Conservation (phyloP, 305 asterid species). For the Solanum chacoense region DNA sequence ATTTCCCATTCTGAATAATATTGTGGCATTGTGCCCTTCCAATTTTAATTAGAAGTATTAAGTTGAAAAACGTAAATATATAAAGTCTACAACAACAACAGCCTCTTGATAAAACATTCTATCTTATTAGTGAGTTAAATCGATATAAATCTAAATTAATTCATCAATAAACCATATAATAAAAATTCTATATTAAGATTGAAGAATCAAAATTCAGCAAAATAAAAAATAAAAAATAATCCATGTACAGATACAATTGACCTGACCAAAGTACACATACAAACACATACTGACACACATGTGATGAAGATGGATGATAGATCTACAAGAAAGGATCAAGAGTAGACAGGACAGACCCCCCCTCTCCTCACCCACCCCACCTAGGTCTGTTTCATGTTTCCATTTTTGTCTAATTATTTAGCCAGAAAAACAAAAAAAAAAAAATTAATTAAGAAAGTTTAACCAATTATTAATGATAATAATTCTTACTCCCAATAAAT, state of each 20-base stretch:
- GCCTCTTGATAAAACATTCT: background rate
- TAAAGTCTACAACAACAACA: background rate
- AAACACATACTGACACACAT: constrained; percentile 2
- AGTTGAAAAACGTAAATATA: too few species aligned
- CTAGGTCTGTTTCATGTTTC: constrained; percentile 1
- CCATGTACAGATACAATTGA: background rate
- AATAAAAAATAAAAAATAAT: background rate
- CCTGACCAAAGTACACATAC: constrained; percentile 5
- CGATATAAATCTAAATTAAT: background rate
- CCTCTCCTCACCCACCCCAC: background rate
- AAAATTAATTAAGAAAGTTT: background rate
- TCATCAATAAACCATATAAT: background rate
- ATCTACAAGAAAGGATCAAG: constrained; percentile 1
- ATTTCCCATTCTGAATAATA: too few species aligned
- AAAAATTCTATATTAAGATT: background rate
- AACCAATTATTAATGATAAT: background rate
- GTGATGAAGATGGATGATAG: constrained; percentile 17
- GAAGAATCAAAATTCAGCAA: background rate
- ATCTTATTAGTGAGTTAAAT: background rate
- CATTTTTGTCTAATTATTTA: constrained; percentile 5
- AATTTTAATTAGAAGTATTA: too few species aligned
- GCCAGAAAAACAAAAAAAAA: background rate
- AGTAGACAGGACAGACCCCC: background rate
- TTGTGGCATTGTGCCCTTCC: background rate
- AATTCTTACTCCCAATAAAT: background rate